A percentile compares a stretch with the other conserved stretches of the same genome.
phyloP scores from a whole-genome alignment of 331 rosid species.

The Quercus lobata region DNA sequence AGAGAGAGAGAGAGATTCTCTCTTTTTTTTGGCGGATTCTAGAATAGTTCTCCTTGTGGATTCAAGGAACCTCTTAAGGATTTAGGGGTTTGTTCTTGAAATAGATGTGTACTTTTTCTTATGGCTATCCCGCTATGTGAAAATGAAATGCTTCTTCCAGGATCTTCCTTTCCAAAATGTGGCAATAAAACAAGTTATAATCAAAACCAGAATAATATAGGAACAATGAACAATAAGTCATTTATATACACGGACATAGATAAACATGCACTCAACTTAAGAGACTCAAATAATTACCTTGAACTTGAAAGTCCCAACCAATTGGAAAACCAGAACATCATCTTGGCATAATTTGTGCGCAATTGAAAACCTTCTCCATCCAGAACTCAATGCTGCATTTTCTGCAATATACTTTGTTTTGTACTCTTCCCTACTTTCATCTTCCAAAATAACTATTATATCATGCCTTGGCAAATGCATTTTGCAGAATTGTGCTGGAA shows the following conservation, averaged over 20 bases:
- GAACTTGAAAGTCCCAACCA: constrained; percentile 27
- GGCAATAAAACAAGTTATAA: no score
- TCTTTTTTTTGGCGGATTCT: no score
- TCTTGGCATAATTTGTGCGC: constrained; percentile 28
- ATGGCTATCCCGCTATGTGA: no score
- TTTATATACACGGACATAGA: background rate
- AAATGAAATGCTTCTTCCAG: no score
- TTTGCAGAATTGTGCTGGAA: constrained; percentile 27
- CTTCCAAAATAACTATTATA: background rate
- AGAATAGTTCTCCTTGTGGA: no score
- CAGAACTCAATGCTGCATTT: constrained; percentile 38
- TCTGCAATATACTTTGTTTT: constrained; percentile 17
- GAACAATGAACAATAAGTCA: no score
- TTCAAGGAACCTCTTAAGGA: no score
- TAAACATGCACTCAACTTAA: background rate
- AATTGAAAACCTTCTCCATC: constrained; percentile 37
- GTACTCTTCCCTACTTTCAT: background rate
- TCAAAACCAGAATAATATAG: no score
- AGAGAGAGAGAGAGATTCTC: no score
- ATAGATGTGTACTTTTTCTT: no score
- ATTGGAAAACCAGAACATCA: constrained; percentile 35
- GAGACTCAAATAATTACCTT: constrained; percentile 23
- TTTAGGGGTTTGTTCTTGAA: no score
- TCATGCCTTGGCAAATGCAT: constrained; percentile 29
- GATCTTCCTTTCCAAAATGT: no score